phyloP scores from a whole-genome alignment of 306 rosid species.

The Pachyrhizus erosus region DNA sequence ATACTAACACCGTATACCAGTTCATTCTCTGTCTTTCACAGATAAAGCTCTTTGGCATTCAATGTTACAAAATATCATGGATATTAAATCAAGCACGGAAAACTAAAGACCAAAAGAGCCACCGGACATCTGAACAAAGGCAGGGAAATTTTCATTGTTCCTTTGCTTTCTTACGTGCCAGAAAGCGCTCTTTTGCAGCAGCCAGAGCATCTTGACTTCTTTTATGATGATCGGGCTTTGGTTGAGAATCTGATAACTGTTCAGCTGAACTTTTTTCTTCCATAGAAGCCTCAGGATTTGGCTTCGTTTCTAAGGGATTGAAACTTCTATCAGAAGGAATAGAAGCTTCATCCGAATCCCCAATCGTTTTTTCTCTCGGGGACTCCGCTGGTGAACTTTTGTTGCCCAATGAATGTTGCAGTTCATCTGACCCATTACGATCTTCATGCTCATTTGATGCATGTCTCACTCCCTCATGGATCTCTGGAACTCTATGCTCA shows the following conservation, averaged over 20 bases:
- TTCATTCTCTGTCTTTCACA: slow-evolving; percentile 18
- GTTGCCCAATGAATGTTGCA: slow-evolving; percentile 34
- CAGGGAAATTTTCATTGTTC: slow-evolving; percentile 47
- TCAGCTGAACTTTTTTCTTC: slow-evolving; percentile 46
- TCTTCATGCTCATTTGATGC: slow-evolving; percentile 39
- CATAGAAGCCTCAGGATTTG: slow-evolving; percentile 21
- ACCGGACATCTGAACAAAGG: slow-evolving; percentile 3
- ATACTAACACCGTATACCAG: background rate
- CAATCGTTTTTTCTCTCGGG: slow-evolving; percentile 40
- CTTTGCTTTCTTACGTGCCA: slow-evolving; percentile 77
- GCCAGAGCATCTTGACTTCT: slow-evolving; percentile 71
- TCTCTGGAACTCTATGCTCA: slow-evolving; percentile 50
- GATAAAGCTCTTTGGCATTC: slow-evolving; percentile 23
- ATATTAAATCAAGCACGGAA: background rate
- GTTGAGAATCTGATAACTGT: slow-evolving; percentile 50
- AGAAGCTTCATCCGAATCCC: slow-evolving; percentile 47
- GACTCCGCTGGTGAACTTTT: slow-evolving; percentile 45
- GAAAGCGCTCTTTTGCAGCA: slow-evolving; percentile 83
- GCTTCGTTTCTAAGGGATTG: slow-evolving; percentile 44
- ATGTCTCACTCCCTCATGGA: slow-evolving; percentile 21
- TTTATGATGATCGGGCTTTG: slow-evolving; percentile 69
- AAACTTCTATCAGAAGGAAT: slow-evolving; percentile 35
- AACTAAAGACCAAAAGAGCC: background rate
- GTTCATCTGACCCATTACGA: slow-evolving; percentile 41
- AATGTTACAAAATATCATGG: slow-evolving; percentile 28